phyloP scores from a whole-genome alignment of 208 protist genomes.

The Zelonia costaricensis region DNA sequence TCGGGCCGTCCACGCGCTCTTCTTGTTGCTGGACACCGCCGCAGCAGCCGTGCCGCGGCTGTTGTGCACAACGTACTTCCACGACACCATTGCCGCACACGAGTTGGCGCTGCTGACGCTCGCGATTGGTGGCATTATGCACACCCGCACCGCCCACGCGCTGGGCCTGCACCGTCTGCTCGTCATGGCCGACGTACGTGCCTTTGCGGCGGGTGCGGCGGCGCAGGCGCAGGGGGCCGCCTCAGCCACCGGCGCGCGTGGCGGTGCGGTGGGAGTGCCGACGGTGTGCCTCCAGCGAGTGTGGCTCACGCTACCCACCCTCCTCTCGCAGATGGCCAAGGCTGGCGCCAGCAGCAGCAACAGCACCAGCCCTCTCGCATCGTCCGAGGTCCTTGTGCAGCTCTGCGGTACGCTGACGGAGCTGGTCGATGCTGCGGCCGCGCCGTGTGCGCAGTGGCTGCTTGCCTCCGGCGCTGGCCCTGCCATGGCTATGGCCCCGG shows the following conservation, averaged over 20 bases:
- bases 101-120: slow-evolving; percentile 46
- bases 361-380: slow-evolving; percentile 1
- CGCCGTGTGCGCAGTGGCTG: slow-evolving; percentile 21
- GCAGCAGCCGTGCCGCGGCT: slow-evolving; percentile 35
- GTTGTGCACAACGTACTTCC: slow-evolving; percentile 37
- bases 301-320: slow-evolving; percentile 35
- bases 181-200: slow-evolving; percentile 42
- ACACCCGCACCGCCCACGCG: slow-evolving; percentile 23
- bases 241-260: not conserved
- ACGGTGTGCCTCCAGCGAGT: slow-evolving; percentile 32
- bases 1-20: slow-evolving; percentile 31
- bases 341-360: not conserved
- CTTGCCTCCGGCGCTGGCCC: slow-evolving; percentile 12
- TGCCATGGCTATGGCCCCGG: slow-evolving; percentile 25
- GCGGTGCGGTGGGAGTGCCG: not conserved
- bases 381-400: slow-evolving; percentile 7
- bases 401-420: slow-evolving; percentile 11
- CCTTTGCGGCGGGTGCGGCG: slow-evolving; percentile 23
- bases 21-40: slow-evolving; percentile 33
- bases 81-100: slow-evolving; percentile 45
- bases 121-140: slow-evolving; percentile 41
- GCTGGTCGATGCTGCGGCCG: slow-evolving; percentile 5
- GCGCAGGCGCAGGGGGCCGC: not conserved
- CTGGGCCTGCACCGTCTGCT: slow-evolving; percentile 53
- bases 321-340: slow-evolving; percentile 38